Evolutionary conservation across 768 basidiomycete species (phyloP).

Genomic region (Suillus alpinus): DNA sequence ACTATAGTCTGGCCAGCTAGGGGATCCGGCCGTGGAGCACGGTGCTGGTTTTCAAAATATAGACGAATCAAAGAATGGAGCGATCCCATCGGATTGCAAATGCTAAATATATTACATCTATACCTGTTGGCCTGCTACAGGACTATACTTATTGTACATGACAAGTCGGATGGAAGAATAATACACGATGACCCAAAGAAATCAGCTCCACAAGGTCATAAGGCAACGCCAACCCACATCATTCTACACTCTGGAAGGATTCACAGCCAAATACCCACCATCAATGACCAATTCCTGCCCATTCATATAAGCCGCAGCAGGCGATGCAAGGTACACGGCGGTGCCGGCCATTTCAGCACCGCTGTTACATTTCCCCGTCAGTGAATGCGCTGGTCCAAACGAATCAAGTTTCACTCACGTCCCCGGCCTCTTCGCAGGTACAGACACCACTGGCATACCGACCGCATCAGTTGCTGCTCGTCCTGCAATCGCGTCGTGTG

Average conservation of each 20-base stretch:
- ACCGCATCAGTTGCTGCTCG: conserved; percentile 49
- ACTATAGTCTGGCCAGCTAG: no score
- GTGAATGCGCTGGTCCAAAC: background rate
- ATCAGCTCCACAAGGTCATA: background rate
- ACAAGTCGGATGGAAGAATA: background rate
- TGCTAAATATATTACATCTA: background rate
- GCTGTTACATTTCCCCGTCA: conserved; percentile 33
- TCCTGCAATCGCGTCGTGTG: conserved; percentile 45
- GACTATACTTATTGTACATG: background rate
- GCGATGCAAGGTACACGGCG: conserved; percentile 70
- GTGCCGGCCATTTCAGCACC: conserved; percentile 76
- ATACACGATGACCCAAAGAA: background rate
- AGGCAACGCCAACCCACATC: background rate
- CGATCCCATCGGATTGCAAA: background rate
- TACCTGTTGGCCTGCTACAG: background rate
- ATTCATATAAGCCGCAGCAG: conserved; percentile 69
- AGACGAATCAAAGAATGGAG: background rate
- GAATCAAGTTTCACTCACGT: conserved; percentile 44
- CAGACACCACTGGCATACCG: conserved; percentile 55
- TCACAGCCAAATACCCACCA: conserved; percentile 72
- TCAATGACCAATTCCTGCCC: conserved; percentile 80
- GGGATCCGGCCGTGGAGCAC: no score
- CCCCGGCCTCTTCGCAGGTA: conserved; percentile 64
- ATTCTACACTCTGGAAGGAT: conserved; percentile 51
- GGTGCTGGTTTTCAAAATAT: background rate